These are phyloP conservation scores for Schizophyllum commune DNA, from an alignment of 1,284 basidiomycete genomes.

Conservation along the genomic window DNA sequence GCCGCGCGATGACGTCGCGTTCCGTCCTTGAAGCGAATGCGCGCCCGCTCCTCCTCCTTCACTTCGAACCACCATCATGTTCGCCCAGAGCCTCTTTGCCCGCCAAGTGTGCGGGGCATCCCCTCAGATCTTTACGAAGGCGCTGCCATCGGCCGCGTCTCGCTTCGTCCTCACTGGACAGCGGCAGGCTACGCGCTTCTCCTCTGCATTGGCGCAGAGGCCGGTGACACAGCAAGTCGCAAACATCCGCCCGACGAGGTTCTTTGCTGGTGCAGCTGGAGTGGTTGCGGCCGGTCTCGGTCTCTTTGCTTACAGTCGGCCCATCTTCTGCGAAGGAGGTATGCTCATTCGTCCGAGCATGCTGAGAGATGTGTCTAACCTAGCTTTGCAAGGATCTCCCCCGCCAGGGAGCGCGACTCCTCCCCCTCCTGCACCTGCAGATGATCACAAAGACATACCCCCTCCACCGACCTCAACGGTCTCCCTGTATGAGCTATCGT, in stretches of 20 bases:
- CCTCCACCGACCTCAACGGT: constrained; percentile 64
- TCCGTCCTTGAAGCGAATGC: too few relatives aligned
- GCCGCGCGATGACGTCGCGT: background rate
- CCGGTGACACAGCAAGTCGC: background rate
- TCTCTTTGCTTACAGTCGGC: background rate
- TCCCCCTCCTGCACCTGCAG: background rate
- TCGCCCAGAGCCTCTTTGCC: background rate
- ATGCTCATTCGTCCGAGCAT: background rate
- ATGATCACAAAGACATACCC: constrained; percentile 19
- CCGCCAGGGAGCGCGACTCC: background rate
- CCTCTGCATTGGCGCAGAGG: background rate
- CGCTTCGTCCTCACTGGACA: background rate
- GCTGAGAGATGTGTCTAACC: background rate
- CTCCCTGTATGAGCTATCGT: constrained; percentile 76
- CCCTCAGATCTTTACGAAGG: background rate
- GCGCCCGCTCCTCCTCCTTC: too few relatives aligned
- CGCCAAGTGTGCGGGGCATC: background rate
- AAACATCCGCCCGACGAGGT: background rate
- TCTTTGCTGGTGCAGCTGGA: background rate
- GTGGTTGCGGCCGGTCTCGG: background rate
- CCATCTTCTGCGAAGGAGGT: background rate
- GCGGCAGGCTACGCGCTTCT: background rate
- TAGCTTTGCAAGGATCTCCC: background rate
- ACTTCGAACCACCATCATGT: background rate
- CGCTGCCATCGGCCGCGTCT: background rate